Conservation (phyloP, 495 filamentous ascomycete genomes). For the Usnea hakonensis region DNA sequence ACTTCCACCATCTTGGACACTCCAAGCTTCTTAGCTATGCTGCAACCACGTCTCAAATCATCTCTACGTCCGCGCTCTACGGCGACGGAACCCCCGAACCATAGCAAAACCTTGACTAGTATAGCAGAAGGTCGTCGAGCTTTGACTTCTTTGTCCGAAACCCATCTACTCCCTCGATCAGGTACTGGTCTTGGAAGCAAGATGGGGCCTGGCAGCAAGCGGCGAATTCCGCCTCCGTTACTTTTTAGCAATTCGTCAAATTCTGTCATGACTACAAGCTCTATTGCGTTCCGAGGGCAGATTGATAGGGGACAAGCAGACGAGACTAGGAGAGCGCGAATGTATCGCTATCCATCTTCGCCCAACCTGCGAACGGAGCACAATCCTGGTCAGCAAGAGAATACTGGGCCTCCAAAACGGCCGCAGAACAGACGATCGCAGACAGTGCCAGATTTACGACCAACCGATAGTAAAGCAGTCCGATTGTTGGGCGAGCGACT, state of each 20-base stretch:
- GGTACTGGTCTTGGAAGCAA: constrained; percentile 6
- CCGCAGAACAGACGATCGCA: not conserved
- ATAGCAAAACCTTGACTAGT: not conserved
- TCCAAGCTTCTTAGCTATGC: not conserved
- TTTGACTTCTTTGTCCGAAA: not conserved
- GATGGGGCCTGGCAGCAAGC: not conserved
- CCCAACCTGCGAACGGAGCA: constrained; percentile 3
- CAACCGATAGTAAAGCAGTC: not conserved
- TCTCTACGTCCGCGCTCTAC: not conserved
- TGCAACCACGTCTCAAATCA: not conserved
- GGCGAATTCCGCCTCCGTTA: not conserved
- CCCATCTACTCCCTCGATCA: constrained; percentile 2
- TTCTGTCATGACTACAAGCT: not conserved
- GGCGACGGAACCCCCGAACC: not conserved
- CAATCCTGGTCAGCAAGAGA: not conserved
- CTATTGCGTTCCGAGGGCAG: not conserved
- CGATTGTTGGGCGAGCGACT: not conserved
- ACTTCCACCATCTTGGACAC: not conserved
- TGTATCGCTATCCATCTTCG: not conserved
- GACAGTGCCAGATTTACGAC: not conserved
- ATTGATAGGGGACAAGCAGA: not conserved
- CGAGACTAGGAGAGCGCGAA: not conserved
- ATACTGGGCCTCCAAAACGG: not conserved
- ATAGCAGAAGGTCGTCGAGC: not conserved
- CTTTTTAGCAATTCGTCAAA: not conserved